These are phyloP conservation scores for Yamadazyma taylorii DNA, from an alignment of 1,139 yeast genomes.

Conservation along the genomic window DNA sequence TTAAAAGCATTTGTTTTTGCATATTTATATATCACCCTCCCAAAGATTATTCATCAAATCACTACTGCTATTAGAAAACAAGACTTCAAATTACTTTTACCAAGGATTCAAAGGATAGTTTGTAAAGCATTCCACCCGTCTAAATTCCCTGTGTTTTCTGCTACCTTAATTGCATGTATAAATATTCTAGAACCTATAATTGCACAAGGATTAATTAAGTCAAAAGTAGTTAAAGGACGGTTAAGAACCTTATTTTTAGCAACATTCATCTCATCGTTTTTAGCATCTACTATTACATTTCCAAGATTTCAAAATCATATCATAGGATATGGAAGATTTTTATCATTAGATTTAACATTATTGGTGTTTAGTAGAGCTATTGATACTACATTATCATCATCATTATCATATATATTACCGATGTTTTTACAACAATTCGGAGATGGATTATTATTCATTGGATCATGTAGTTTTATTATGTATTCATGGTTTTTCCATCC, in stretches of 20 bases:
- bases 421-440: slow-evolving; percentile 19
- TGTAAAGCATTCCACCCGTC: slow-evolving; percentile 27
- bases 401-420: slow-evolving; percentile 22
- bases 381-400: slow-evolving; percentile 32
- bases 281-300: slow-evolving; percentile 28
- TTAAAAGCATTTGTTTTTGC: slow-evolving; percentile 34
- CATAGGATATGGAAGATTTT: slow-evolving; percentile 28
- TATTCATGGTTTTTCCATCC: slow-evolving; percentile 37
- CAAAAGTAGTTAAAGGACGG: slow-evolving; percentile 13
- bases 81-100: slow-evolving; percentile 17
- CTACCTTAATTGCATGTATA: slow-evolving; percentile 29
- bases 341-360: slow-evolving; percentile 35
- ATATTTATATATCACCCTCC: slow-evolving; percentile 34
- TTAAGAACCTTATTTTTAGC: slow-evolving; percentile 26
- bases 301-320: slow-evolving; percentile 34
- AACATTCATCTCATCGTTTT: slow-evolving; percentile 30
- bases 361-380: slow-evolving; percentile 37
- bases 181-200: slow-evolving; percentile 36
- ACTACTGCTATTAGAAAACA: slow-evolving; percentile 20
- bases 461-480: slow-evolving; percentile 33
- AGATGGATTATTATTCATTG: slow-evolving; percentile 31
- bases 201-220: slow-evolving; percentile 17
- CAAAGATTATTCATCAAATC: slow-evolving; percentile 25
- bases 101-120: slow-evolving; percentile 18
- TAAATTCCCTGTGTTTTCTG: slow-evolving; percentile 35